Evolutionary conservation across 1,284 basidiomycete species (phyloP).

Genomic region (Rhodotorula glutinis): DNA sequence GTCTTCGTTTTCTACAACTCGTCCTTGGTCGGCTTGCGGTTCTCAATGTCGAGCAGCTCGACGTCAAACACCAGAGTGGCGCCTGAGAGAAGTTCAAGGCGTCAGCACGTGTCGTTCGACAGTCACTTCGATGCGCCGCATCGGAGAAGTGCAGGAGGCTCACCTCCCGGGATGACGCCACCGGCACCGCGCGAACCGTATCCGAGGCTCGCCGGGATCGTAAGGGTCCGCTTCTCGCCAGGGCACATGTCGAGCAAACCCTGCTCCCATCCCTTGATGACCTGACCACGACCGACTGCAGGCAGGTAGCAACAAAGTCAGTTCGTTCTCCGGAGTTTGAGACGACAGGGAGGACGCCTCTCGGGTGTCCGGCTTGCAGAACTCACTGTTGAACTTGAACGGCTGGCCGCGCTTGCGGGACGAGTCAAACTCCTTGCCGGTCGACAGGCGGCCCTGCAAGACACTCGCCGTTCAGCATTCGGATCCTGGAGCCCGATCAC

Average conservation of each 20-base stretch:
- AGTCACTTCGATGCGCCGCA: neutral
- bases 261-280: slow-evolving; percentile 55
- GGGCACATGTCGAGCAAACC: slow-evolving; percentile 61
- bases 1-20: slow-evolving; percentile 29
- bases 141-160: neutral
- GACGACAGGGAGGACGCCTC: no score
- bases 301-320: no score
- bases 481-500: no score
- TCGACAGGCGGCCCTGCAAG: slow-evolving; percentile 50
- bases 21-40: slow-evolving; percentile 42
- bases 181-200: slow-evolving; percentile 75
- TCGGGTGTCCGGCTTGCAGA: no score
- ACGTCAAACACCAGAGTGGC: slow-evolving; percentile 83
- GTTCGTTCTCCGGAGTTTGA: neutral
- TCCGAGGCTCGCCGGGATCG: slow-evolving; percentile 62
- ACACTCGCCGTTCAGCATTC: neutral
- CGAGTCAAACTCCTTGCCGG: slow-evolving; percentile 56
- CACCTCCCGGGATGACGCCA: slow-evolving; percentile 62
- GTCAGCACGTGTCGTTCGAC: neutral
- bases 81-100: slow-evolving; percentile 49
- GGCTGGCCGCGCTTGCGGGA: slow-evolving; percentile 55
- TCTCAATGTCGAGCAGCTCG: slow-evolving; percentile 64
- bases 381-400: slow-evolving; percentile 51
- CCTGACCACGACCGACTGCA: slow-evolving; percentile 55
- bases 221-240: slow-evolving; percentile 71